Evolutionary conservation across 2,329 filamentous ascomycete genomes (phyloP), one percentile per base, ranked within the genome.

Genomic region (Lojkania enalia): DNA sequence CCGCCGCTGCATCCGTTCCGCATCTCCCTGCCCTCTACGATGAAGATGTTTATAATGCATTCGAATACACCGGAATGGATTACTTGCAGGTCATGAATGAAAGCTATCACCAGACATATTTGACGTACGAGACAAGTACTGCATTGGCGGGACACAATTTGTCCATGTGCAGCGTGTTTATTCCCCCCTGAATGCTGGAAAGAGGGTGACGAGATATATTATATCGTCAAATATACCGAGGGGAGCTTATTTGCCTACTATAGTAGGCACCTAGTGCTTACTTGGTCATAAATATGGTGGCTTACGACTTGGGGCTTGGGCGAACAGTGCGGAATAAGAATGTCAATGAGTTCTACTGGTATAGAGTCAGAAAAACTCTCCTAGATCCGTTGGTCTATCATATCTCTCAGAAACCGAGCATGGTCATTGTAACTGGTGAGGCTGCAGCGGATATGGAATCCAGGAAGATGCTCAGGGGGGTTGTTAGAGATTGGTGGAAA

Each of bases 1-100:
- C 12, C 4, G 41, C 33, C 3, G 33, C 33, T 5, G 41, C 20
- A 5, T 20, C 41, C 4, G 33, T 44, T 7, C 31, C 41, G 11
- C 19, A 16, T 5, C n/a, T 44, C 14, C 33, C 32, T 6, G 32
- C 32, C 9, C 5, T 44, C 12, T 44, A 44, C 32, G 41, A 44
- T 20, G 31, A 37, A 19, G 31, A 44, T 20, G 15, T 44, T 4
- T 44, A 44, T 33, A 33, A 44, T 19, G 19, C 41, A 11, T 44
- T 44, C 41, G 32, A 44, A 30, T 35, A 44, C 16, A n/a, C 33
- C 13, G 41, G 41, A 13, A 9, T 44, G 5, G 11, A 18, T 12
- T 37, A 44, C 16, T 15, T 44, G 4, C 31, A 44, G 20, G 31
- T 44, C 33, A 29, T 44, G 20, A 29, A 20, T 9, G n/a, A 16